These are phyloP conservation scores for Apiotrichum gamsii DNA, from an alignment of 1,284 basidiomycete genomes.

Conservation along the genomic window DNA sequence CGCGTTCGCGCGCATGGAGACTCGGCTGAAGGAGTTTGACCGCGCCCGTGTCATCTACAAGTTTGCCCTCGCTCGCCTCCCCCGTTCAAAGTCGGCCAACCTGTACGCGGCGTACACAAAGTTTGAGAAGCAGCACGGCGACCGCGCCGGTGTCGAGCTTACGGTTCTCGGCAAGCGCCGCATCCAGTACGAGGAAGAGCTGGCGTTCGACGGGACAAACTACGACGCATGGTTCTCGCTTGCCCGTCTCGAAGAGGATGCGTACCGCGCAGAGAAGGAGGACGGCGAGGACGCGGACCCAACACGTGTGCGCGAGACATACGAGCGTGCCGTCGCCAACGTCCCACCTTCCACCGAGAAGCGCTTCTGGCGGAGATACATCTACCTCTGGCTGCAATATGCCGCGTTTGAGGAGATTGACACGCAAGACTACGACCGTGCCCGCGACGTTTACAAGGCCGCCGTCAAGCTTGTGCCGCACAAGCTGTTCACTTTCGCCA, in stretches of 20 bases:
- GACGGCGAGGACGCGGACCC: slow-evolving; percentile 60
- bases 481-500: slow-evolving; percentile 94
- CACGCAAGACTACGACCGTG: slow-evolving; percentile 76
- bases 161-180: slow-evolving; percentile 93
- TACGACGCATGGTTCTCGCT: slow-evolving; percentile 99
- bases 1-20: slow-evolving; percentile 98
- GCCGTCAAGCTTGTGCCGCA: slow-evolving; percentile 85
- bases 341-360: slow-evolving; percentile 66
- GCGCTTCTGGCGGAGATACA: slow-evolving; percentile 85
- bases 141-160: slow-evolving; percentile 76
- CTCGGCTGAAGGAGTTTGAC: slow-evolving; percentile 88
- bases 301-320: slow-evolving; percentile 77
- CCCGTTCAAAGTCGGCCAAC: slow-evolving; percentile 75
- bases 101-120: slow-evolving; percentile 85
- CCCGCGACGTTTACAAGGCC: slow-evolving; percentile 88
- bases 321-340: slow-evolving; percentile 93
- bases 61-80: slow-evolving; percentile 88
- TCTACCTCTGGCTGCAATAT: slow-evolving; percentile 84
- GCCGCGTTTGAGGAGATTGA: slow-evolving; percentile 97
- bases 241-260: slow-evolving; percentile 84
- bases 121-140: slow-evolving; percentile 97
- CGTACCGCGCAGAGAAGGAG: slow-evolving; percentile 64
- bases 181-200: slow-evolving; percentile 95
- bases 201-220: slow-evolving; percentile 78
- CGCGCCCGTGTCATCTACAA: slow-evolving; percentile 96